phyloP scores from a whole-genome alignment of 192 early-diverging fungal genomes.

The Cladochytrium replicatum region DNA sequence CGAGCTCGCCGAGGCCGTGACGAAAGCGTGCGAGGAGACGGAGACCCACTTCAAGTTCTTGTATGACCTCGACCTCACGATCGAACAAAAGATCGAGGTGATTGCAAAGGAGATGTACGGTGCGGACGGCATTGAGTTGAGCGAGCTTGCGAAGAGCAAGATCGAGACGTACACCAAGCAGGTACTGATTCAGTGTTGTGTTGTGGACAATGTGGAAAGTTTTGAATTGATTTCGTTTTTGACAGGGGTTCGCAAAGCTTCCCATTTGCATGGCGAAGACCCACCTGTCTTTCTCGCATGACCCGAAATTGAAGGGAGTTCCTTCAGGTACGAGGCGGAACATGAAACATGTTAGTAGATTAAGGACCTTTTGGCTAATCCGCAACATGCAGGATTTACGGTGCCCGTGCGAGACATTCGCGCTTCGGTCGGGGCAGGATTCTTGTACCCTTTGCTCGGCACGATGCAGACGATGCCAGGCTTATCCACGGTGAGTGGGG shows the following conservation, averaged over 20 bases:
- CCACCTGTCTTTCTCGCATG: slow-evolving; percentile 84
- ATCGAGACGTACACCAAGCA: slow-evolving; percentile 75
- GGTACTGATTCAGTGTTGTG: slow-evolving; percentile 19
- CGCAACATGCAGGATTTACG: slow-evolving; percentile 66
- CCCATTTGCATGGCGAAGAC: slow-evolving; percentile 99
- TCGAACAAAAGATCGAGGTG: slow-evolving; percentile 83
- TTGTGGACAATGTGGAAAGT: neutral
- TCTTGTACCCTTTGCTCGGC: slow-evolving; percentile 91
- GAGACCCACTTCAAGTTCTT: slow-evolving; percentile 67
- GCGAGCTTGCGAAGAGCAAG: slow-evolving; percentile 76
- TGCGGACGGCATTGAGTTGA: slow-evolving; percentile 80
- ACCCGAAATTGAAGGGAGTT: slow-evolving; percentile 84
- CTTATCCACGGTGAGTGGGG: slow-evolving; percentile 58
- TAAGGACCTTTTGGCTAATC: slow-evolving; percentile 2
- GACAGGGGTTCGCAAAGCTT: slow-evolving; percentile 70
- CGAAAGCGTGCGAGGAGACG: slow-evolving; percentile 47
- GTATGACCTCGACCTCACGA: slow-evolving; percentile 69
- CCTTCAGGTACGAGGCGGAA: slow-evolving; percentile 51
- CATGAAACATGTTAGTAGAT: neutral
- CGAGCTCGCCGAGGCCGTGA: slow-evolving; percentile 78
- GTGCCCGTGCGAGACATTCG: slow-evolving; percentile 93
- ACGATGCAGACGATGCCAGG: slow-evolving; percentile 98
- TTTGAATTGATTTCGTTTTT: neutral
- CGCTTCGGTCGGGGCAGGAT: slow-evolving; percentile 91
- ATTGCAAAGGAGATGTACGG: slow-evolving; percentile 94